Conservation (phyloP, 139 green algal genomes). For the Nannochloris sp. region DNA sequence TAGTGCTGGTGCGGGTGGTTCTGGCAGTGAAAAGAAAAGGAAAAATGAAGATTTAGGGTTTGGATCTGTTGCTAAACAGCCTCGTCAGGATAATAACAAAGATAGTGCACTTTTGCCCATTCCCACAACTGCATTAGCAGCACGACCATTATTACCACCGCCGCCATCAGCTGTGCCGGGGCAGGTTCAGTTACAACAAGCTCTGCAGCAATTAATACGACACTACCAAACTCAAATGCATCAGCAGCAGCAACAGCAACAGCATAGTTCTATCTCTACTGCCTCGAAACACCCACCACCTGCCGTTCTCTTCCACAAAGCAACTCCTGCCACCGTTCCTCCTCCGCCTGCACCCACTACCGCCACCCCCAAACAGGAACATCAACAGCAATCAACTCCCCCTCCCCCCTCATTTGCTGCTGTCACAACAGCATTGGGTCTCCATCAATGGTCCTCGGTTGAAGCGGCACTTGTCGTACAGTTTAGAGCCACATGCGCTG, state of each 20-base stretch:
- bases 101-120: too few species aligned
- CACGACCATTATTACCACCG: not conserved
- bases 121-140: too few species aligned
- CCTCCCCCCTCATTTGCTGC: not conserved
- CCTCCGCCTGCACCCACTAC: not conserved
- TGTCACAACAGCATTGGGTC: not conserved
- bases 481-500: constrained; percentile 7
- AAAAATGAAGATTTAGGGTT: not conserved
- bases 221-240: not conserved
- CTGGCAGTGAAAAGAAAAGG: not conserved
- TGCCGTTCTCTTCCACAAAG: not conserved
- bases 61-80: too few species aligned
- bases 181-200: constrained; percentile 11
- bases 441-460: constrained; percentile 2
- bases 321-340: not conserved
- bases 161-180: too few species aligned
- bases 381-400: not conserved
- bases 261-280: too few species aligned
- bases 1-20: not conserved
- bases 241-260: too few species aligned
- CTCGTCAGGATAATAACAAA: too few species aligned
- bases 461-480: not conserved
- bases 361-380: not conserved
- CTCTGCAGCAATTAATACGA: not conserved
- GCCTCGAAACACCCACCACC: too few species aligned